Evolutionary conservation across 768 basidiomycete genomes (phyloP).

Genomic region (Mycena leptocephala): DNA sequence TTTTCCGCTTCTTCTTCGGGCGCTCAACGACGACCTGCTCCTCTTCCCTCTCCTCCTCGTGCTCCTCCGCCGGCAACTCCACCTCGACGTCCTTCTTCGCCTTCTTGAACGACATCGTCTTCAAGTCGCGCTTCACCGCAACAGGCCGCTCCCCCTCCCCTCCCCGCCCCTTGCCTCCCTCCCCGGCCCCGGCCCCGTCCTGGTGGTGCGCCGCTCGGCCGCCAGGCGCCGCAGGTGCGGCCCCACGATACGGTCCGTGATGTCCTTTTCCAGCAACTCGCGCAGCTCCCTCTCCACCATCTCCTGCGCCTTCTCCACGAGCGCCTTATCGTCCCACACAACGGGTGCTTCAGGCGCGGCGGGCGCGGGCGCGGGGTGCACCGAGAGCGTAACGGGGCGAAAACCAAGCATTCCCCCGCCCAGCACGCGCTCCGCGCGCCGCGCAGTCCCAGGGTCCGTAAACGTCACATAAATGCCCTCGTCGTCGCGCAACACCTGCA

Average conservation of each 20-base stretch:
- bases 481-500: constrained; percentile 79
- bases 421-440: constrained; percentile 79
- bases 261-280: constrained; percentile 73
- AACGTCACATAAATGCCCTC: constrained; percentile 90
- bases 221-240: constrained; percentile 69
- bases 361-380: constrained; percentile 60
- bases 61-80: constrained; percentile 48
- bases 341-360: constrained; percentile 56
- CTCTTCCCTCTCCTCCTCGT: constrained; percentile 54
- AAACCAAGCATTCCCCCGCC: constrained; percentile 70
- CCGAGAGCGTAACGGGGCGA: constrained; percentile 71
- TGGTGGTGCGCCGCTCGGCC: constrained; percentile 57
- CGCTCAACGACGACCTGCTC: constrained; percentile 57
- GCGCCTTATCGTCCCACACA: constrained; percentile 67
- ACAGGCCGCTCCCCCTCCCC: constrained; percentile 39
- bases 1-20: constrained; percentile 75
- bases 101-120: constrained; percentile 65
- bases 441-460: constrained; percentile 70
- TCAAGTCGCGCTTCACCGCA: constrained; percentile 60
- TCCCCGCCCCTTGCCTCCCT: too few species aligned
- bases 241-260: constrained; percentile 74
- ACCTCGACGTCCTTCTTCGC: constrained; percentile 61
- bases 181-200: constrained; percentile 40
- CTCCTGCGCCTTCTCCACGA: constrained; percentile 70
- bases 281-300: constrained; percentile 73